Evolutionary conservation across 2,329 filamentous ascomycete genomes (phyloP).

Genomic region (Phialophora chinensis): DNA sequence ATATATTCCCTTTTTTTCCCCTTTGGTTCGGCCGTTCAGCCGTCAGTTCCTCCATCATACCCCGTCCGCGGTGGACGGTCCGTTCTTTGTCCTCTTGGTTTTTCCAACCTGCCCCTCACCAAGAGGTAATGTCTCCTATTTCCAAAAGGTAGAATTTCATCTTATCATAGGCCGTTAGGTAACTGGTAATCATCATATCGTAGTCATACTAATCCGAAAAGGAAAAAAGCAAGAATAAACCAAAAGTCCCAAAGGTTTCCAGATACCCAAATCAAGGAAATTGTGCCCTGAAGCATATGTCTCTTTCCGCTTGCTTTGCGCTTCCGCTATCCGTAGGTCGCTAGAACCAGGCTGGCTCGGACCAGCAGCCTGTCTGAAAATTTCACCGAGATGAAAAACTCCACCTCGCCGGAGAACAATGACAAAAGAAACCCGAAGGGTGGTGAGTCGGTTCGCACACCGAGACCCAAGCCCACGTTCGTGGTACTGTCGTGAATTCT

Average conservation of each 20-base stretch:
- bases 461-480: neutral
- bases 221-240: neutral
- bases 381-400: neutral
- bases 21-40: neutral
- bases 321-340: slow-evolving; percentile 1
- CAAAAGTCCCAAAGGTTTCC: slow-evolving; percentile 10
- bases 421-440: slow-evolving; percentile 6
- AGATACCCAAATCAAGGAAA: slow-evolving; percentile 27
- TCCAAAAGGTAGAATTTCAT: slow-evolving; percentile 13
- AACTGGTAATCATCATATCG: slow-evolving; percentile 23
- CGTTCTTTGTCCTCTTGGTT: neutral
- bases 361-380: slow-evolving; percentile 8
- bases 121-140: neutral
- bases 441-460: neutral
- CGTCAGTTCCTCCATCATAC: neutral
- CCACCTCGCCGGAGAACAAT: neutral
- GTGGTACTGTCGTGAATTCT: neutral
- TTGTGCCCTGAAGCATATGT: slow-evolving; percentile 35
- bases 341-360: slow-evolving; percentile 40
- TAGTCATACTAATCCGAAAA: slow-evolving; percentile 22
- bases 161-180: slow-evolving; percentile 21
- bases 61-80: neutral
- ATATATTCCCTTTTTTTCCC: neutral
- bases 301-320: slow-evolving; percentile 36
- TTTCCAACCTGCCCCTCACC: neutral